Evolutionary conservation across 192 early-diverging fungal genomes (phyloP).

Genomic region (Coemansia sp.): DNA sequence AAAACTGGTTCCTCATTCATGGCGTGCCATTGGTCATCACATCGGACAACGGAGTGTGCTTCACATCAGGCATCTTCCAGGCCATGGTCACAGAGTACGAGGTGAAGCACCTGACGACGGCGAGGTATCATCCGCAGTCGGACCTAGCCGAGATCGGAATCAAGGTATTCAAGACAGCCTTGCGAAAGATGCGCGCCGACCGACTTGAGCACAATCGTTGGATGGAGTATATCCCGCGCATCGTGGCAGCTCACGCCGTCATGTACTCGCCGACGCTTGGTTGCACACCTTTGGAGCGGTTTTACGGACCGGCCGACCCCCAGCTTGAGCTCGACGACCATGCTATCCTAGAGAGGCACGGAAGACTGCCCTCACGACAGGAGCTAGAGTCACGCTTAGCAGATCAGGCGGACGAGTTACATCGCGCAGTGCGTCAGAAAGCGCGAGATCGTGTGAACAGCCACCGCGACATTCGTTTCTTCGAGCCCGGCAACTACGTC

Average conservation of each 20-base stretch:
- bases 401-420: neutral
- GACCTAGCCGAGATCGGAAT: neutral
- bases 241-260: neutral
- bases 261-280: neutral
- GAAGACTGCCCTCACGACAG: neutral
- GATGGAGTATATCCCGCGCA: neutral
- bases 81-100: neutral
- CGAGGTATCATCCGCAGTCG: neutral
- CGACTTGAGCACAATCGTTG: neutral
- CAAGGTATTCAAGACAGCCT: neutral
- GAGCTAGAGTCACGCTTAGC: neutral
- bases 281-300: neutral
- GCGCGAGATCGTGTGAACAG: neutral
- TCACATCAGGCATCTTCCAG: neutral
- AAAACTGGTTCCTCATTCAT: neutral
- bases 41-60: neutral
- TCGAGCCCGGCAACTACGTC: neutral
- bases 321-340: neutral
- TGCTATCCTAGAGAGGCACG: neutral
- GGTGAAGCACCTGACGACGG: neutral
- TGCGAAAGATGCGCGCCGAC: neutral
- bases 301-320: neutral
- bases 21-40: neutral
- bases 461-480: neutral
- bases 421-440: neutral